These are phyloP conservation scores for Colletotrichum sp. DNA, from an alignment of 2,329 filamentous ascomycete species.

Conservation along the genomic window DNA sequence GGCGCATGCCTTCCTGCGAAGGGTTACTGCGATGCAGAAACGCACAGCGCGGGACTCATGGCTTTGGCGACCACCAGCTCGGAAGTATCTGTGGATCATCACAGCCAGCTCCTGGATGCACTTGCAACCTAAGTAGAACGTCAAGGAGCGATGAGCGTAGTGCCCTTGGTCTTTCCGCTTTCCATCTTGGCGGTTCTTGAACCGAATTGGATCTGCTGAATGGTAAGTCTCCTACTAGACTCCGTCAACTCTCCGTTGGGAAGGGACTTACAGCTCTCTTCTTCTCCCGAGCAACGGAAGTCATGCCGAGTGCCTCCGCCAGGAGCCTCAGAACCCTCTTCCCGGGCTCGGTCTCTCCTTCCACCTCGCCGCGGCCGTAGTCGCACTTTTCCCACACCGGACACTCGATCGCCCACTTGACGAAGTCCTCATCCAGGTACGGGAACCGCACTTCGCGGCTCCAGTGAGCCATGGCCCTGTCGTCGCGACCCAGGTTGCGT, in stretches of 20 bases:
- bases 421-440: conserved; percentile 84
- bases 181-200: conserved; percentile 86
- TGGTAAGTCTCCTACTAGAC: background rate
- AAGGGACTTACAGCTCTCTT: conserved; percentile 76
- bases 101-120: conserved; percentile 47
- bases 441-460: conserved; percentile 89
- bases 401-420: conserved; percentile 77
- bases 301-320: conserved; percentile 76
- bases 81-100: conserved; percentile 82
- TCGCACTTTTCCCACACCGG: conserved; percentile 89
- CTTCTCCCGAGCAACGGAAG: conserved; percentile 78
- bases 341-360: conserved; percentile 67
- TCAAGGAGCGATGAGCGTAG: conserved; percentile 58
- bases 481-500: conserved; percentile 93
- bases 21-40: conserved; percentile 58
- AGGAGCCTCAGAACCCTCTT: conserved; percentile 83
- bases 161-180: conserved; percentile 70
- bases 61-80: conserved; percentile 50
- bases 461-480: conserved; percentile 90
- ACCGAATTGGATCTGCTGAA: conserved; percentile 78
- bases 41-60: conserved; percentile 40
- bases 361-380: conserved; percentile 51
- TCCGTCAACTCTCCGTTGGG: rapidly evolving
- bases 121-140: background rate
- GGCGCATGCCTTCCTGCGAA: conserved; percentile 27